Conservation (phyloP, 1,139 yeast species). For the Nakaseomyces bracarensis region DNA sequence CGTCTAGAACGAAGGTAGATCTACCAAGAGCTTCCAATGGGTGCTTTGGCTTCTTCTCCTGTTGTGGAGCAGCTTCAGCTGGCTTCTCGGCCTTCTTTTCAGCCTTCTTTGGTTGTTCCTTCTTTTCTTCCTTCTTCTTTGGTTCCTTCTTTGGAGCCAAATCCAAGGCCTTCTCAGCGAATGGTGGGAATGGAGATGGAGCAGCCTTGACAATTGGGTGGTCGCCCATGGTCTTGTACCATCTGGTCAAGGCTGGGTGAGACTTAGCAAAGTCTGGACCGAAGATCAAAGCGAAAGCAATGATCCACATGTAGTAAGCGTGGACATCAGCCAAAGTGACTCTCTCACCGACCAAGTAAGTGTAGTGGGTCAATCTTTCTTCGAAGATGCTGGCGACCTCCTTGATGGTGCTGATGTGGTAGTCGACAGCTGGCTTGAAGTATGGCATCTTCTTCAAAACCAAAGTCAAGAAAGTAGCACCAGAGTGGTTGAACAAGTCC, state of each 20-base stretch:
- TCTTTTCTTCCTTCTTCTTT: slow-evolving; percentile 39
- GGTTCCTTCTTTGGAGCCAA: slow-evolving; percentile 73
- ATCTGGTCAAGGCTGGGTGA: slow-evolving; percentile 66
- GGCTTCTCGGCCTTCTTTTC: slow-evolving; percentile 35
- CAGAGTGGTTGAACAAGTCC: slow-evolving; percentile 44
- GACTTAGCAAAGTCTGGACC: slow-evolving; percentile 61
- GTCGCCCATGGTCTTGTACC: slow-evolving; percentile 64
- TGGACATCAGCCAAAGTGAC: slow-evolving; percentile 70
- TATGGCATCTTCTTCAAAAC: slow-evolving; percentile 35
- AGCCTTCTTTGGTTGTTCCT: slow-evolving; percentile 32
- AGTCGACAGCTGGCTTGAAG: slow-evolving; percentile 69
- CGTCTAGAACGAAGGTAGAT: slow-evolving; percentile 66
- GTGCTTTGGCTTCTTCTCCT: slow-evolving; percentile 64
- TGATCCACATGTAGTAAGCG: slow-evolving; percentile 45
- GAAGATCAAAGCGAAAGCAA: slow-evolving; percentile 51
- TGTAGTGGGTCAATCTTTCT: slow-evolving; percentile 55
- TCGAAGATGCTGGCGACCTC: slow-evolving; percentile 41
- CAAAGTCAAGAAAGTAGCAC: slow-evolving; percentile 29
- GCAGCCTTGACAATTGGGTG: slow-evolving; percentile 45
- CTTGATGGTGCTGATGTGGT: slow-evolving; percentile 37
- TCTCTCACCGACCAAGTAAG: slow-evolving; percentile 83
- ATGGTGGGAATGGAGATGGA: slow-evolving; percentile 42
- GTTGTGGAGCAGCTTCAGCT: slow-evolving; percentile 14
- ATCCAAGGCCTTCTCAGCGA: slow-evolving; percentile 48
- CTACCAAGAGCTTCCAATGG: slow-evolving; percentile 80